Evolutionary conservation across 352 stramenopile species (phyloP), one percentile per base, ranked within the genome.

Genomic region (Thalassiosira mediterranea): DNA sequence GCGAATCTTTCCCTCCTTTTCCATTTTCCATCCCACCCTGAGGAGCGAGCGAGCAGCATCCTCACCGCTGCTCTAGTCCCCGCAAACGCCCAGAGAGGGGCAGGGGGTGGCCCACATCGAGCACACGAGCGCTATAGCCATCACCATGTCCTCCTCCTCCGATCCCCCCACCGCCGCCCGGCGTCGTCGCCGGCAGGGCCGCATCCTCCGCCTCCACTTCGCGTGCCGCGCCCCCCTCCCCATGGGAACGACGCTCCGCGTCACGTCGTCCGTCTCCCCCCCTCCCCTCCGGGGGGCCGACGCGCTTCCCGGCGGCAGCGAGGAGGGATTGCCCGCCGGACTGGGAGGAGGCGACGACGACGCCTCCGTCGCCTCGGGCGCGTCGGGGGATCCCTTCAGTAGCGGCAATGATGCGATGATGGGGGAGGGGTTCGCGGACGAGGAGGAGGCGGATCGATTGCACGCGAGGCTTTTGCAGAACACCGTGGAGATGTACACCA

Each of bases 401-500:
- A 25, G 13, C 21, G 46, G 8, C 11, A 11, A 10, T 26, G 54
- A 19, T 10, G 25, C 34, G 10, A 23, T 48, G 17, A 63, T 15
- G 54, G 65, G 21, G 25, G 28, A 11, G 8, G 53, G 38, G 42
- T 31, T 25, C 42, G 53, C 23, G 58, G 42, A 56, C 51, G 40
- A 11, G 29, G 47, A 34, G 48, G 28, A 31, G 38, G 34, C 40
- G 34, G 44, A 25, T 49, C 17, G 28, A 38, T 47, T 75, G 15
- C 58, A 81, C 34, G 66, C 51, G 56, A 59, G 64, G 31, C 25
- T 81, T 15, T 51, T 81, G 44, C 64, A 47, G 2, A 87, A 73
- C 46, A 72, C 40, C 47, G 56, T 98, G 79, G 94, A 95, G 66
- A 92, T 98, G 46, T 92, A 97, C 28, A 98, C 95, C 4, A 97